A percentile compares a stretch with the other conserved stretches of the same genome.
phyloP scores from a whole-genome alignment of 2,329 filamentous ascomycete species.

The Sarocladium strictum region DNA sequence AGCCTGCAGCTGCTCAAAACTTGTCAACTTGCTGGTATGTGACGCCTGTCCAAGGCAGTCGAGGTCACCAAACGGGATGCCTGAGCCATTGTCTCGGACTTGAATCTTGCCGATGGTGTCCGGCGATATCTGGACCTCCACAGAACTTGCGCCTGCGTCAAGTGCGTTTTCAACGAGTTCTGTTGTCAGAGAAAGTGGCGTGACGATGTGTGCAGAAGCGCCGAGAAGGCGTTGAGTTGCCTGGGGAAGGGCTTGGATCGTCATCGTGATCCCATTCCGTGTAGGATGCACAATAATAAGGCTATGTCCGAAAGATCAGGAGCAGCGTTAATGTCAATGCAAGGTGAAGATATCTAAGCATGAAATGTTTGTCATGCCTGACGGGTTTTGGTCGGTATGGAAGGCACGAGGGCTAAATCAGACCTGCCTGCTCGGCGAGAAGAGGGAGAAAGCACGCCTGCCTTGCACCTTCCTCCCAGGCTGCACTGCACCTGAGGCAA shows the following conservation, averaged over 20 bases:
- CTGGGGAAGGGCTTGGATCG: slow-evolving; percentile 43
- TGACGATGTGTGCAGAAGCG: slow-evolving; percentile 53
- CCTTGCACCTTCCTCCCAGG: no score
- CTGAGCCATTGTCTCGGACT: slow-evolving; percentile 68
- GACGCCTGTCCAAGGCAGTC: slow-evolving; percentile 56
- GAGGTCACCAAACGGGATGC: slow-evolving; percentile 59
- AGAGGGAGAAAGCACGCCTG: no score
- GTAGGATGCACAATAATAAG: no score
- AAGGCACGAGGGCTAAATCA: no score
- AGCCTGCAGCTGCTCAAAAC: slow-evolving; percentile 54
- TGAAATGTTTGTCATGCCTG: no score
- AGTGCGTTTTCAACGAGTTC: slow-evolving; percentile 74
- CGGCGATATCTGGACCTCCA: slow-evolving; percentile 58
- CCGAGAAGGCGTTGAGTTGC: slow-evolving; percentile 50
- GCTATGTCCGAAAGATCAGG: no score
- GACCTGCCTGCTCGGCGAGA: no score
- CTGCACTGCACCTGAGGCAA: no score
- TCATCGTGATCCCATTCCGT: slow-evolving; percentile 30
- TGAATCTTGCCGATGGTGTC: slow-evolving; percentile 66
- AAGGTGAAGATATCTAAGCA: no score
- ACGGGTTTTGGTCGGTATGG: no score
- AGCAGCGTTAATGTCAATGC: no score
- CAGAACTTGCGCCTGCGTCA: slow-evolving; percentile 60
- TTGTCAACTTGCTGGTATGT: slow-evolving; percentile 67
- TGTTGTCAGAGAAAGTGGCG: slow-evolving; percentile 60